Evolutionary conservation across 768 basidiomycete genomes (phyloP).

Genomic region (Suillus decipiens): DNA sequence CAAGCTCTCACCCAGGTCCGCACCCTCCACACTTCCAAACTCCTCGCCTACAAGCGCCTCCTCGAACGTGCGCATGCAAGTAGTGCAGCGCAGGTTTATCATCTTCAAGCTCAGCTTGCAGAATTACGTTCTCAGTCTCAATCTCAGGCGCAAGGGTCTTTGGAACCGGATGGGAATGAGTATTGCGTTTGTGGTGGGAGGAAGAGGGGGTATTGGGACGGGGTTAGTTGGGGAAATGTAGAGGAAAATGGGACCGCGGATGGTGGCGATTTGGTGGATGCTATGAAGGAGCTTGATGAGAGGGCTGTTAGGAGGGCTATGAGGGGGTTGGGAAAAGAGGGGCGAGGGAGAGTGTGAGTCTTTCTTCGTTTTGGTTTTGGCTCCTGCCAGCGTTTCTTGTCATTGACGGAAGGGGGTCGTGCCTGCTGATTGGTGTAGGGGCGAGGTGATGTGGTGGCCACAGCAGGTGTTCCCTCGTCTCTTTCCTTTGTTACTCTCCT

Average conservation of each 20-base stretch:
- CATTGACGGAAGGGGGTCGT: background rate
- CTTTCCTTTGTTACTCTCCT: background rate
- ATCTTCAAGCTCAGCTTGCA: conserved; percentile 78
- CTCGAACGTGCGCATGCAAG: conserved; percentile 80
- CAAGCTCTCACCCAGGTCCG: conserved; percentile 42
- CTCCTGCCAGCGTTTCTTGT: background rate
- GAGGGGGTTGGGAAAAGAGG: conserved; percentile 61
- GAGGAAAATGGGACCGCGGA: conserved; percentile 47
- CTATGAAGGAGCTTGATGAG: conserved; percentile 65
- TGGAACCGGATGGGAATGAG: conserved; percentile 30
- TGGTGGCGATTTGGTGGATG: conserved; percentile 47
- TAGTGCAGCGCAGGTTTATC: conserved; percentile 80
- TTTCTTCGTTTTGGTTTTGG: background rate
- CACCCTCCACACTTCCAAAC: conserved; percentile 50
- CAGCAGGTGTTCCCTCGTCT: background rate
- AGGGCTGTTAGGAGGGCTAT: conserved; percentile 65
- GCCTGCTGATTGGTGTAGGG: background rate
- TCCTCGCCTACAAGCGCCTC: conserved; percentile 75
- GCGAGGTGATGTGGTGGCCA: background rate
- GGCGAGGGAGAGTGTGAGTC: conserved; percentile 73
- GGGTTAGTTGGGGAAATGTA: conserved; percentile 47
- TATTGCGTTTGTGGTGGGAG: conserved; percentile 60
- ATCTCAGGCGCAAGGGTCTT: conserved; percentile 18
- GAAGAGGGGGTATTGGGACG: conserved; percentile 71
- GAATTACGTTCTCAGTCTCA: conserved; percentile 55